A percentile compares a stretch with the other conserved stretches of the same genome.
phyloP scores from a whole-genome alignment of 2,329 filamentous ascomycete species.

The Lachnum nothofagi region DNA sequence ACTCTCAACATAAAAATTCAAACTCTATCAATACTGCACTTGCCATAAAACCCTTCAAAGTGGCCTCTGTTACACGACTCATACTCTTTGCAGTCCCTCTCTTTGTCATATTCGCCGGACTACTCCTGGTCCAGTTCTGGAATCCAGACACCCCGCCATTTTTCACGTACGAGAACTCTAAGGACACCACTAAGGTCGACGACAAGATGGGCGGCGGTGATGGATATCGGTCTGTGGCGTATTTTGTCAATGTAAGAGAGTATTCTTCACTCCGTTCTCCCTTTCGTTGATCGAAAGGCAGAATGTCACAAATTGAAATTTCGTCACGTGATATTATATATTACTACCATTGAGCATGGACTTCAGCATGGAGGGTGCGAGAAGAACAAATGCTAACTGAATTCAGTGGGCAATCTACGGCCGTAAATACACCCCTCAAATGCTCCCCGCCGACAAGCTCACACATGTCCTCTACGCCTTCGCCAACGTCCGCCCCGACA shows the following conservation, averaged over 20 bases:
- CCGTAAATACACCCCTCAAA: constrained; percentile 77
- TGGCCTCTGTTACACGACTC: constrained; percentile 19
- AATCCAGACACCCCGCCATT: constrained; percentile 6
- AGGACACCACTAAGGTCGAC: background rate
- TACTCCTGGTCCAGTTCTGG: constrained; percentile 19
- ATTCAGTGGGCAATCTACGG: constrained; percentile 69
- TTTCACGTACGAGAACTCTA: constrained; percentile 1
- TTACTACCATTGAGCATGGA: no score
- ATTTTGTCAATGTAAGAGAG: constrained; percentile 63
- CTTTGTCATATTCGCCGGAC: constrained; percentile 15
- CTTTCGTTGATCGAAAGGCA: background rate
- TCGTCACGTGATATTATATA: no score
- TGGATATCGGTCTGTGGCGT: constrained; percentile 63
- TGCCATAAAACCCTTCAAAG: constrained; percentile 12
- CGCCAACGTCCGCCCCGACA: constrained; percentile 74
- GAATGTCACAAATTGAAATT: background rate
- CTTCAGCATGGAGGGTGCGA: no score
- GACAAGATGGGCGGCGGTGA: constrained; percentile 28
- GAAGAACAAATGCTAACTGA: constrained; percentile 12
- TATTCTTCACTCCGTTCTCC: background rate
- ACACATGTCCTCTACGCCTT: constrained; percentile 91
- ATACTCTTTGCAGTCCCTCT: constrained; percentile 17
- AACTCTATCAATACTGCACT: background rate
- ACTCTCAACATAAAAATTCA: constrained; percentile 2
- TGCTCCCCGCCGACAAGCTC: constrained; percentile 73